phyloP scores from a whole-genome alignment of 2,329 filamentous ascomycete species.

The Alternaria viburni region DNA sequence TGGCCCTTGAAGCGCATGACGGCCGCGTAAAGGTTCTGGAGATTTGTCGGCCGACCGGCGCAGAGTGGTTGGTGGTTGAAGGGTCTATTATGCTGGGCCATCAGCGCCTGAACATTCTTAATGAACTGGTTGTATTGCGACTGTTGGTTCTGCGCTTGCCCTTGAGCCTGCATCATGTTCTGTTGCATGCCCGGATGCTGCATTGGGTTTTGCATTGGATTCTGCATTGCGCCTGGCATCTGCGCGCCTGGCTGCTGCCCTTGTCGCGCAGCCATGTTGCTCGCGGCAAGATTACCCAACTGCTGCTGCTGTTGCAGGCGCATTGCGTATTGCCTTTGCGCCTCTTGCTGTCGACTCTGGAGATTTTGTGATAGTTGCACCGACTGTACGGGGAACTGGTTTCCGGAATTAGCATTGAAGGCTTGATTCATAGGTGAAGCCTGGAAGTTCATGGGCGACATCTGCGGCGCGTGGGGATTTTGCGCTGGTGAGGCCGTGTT shows the following conservation, averaged over 20 bases:
- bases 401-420: constrained; percentile 49
- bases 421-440: constrained; percentile 45
- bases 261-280: constrained; percentile 48
- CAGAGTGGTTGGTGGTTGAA: constrained; percentile 78
- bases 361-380: constrained; percentile 60
- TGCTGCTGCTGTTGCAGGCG: constrained; percentile 75
- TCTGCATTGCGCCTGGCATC: constrained; percentile 43
- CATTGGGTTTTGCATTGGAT: constrained; percentile 10
- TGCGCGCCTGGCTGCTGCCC: constrained; percentile 46
- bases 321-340: constrained; percentile 85
- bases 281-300: constrained; percentile 51
- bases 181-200: constrained; percentile 41
- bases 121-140: constrained; percentile 55
- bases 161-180: constrained; percentile 38
- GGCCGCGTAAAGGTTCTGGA: constrained; percentile 78
- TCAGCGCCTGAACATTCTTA: constrained; percentile 77
- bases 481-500: constrained; percentile 93
- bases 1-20: constrained; percentile 81
- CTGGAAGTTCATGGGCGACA: constrained; percentile 49
- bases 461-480: constrained; percentile 61
- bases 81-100: constrained; percentile 73
- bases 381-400: constrained; percentile 54
- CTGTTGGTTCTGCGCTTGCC: constrained; percentile 13
- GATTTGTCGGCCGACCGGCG: constrained; percentile 73
- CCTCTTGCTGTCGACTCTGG: constrained; percentile 60